Evolutionary conservation across 169 alveolate genomes (phyloP).

Genomic region (Plasmodium ovale): DNA sequence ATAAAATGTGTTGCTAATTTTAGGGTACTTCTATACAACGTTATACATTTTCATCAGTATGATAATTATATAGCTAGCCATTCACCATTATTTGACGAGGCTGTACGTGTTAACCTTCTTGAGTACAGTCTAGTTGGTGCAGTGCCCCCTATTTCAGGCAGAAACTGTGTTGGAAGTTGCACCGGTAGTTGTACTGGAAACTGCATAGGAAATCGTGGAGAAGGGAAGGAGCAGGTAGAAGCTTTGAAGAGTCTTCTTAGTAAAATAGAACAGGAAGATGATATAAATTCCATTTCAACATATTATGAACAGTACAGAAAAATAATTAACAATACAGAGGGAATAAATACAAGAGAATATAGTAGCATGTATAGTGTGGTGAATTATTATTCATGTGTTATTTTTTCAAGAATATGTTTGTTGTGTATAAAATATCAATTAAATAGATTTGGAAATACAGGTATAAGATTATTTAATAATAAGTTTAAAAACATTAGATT

Average conservation of each 20-base stretch:
- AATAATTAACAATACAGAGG: neutral
- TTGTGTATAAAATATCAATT: conserved; percentile 57
- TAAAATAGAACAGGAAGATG: conserved; percentile 45
- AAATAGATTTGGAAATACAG: conserved; percentile 69
- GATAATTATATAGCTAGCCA: conserved; percentile 44
- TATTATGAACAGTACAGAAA: conserved; percentile 40
- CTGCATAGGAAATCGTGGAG: neutral
- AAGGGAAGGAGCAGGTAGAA: conserved; percentile 17
- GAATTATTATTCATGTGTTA: conserved; percentile 37
- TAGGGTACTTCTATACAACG: conserved; percentile 43
- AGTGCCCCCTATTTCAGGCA: neutral
- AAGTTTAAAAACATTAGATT: conserved; percentile 52
- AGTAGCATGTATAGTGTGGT: neutral
- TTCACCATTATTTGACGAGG: conserved; percentile 56
- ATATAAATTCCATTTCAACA: conserved; percentile 31
- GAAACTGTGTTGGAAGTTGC: neutral
- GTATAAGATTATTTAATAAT: conserved; percentile 38
- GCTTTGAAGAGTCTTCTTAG: conserved; percentile 15
- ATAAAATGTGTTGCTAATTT: conserved; percentile 51
- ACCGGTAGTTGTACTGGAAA: neutral
- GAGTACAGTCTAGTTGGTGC: conserved; percentile 8
- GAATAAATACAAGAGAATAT: neutral
- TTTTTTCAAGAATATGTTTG: conserved; percentile 61
- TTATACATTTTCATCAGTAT: conserved; percentile 38
- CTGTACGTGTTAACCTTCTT: conserved; percentile 1